Percentiles rank a stretch among this genome's conserved stretches.
Evolutionary conservation across 192 early-diverging fungal species (phyloP).

Genomic region (Backusella tarrabulga): DNA sequence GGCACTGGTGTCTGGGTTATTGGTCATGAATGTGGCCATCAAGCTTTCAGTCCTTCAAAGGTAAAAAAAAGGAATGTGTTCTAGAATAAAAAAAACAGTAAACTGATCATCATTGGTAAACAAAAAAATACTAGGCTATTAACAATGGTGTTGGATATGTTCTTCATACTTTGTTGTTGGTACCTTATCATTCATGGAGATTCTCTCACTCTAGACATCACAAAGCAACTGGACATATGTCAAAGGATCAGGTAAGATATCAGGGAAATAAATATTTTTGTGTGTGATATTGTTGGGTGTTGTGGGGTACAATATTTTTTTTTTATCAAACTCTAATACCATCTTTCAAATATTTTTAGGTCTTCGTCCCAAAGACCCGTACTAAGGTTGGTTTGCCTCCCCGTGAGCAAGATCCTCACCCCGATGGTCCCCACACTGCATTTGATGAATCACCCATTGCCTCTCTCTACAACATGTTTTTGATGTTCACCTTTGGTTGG

Average conservation of each 20-base stretch:
- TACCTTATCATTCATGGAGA: constrained; percentile 94
- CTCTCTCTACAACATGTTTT: constrained; percentile 58
- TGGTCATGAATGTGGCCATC: constrained; percentile 93
- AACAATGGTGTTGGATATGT: constrained; percentile 89
- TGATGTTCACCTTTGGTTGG: constrained; percentile 84
- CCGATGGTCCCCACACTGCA: constrained; percentile 38
- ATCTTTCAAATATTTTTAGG: constrained; percentile 29
- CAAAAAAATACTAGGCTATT: constrained; percentile 38
- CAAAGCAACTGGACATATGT: constrained; percentile 87
- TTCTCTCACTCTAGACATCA: constrained; percentile 91
- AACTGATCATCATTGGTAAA: not conserved
- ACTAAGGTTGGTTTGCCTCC: constrained; percentile 50
- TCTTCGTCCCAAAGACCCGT: constrained; percentile 76
- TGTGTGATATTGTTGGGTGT: not conserved
- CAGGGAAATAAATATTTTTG: not conserved
- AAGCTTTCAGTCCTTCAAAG: constrained; percentile 80
- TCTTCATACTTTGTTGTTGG: constrained; percentile 84
- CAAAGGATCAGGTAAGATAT: constrained; percentile 70
- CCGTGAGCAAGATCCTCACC: constrained; percentile 32
- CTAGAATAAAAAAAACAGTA: not conserved
- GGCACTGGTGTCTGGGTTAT: constrained; percentile 89
- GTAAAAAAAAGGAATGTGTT: constrained; percentile 10
- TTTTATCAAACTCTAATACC: not conserved
- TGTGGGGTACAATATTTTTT: not conserved
- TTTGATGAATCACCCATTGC: constrained; percentile 76